Conservation (phyloP, 176 grass and related monocot genomes). For the Calamus simplicifolius region DNA sequence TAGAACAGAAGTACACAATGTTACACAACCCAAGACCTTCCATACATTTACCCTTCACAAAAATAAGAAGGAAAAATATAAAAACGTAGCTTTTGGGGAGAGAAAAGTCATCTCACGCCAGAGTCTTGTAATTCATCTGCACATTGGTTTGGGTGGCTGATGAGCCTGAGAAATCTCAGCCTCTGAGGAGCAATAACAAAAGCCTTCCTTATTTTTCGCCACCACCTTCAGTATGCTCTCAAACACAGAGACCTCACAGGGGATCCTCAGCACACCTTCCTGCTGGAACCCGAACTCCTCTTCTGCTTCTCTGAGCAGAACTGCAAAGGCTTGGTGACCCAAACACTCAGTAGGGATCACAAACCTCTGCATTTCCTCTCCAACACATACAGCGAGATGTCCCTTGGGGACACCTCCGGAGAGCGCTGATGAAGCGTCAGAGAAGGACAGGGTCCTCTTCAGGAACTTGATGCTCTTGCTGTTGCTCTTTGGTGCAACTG, state of each 20-base stretch:
- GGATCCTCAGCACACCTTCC: slow-evolving; percentile 16
- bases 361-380: slow-evolving; percentile 9
- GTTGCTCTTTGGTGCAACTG: background rate
- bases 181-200: background rate
- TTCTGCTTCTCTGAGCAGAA: slow-evolving; percentile 9
- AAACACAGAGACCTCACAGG: slow-evolving; percentile 11
- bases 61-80: too few species aligned
- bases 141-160: slow-evolving; percentile 2
- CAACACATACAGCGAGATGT: slow-evolving; percentile 7
- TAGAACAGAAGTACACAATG: too few species aligned
- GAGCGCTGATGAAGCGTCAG: background rate
- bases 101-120: background rate
- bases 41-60: too few species aligned
- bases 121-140: background rate
- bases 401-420: slow-evolving; percentile 10
- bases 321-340: background rate
- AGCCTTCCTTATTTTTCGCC: slow-evolving; percentile 6
- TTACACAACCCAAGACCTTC: too few species aligned
- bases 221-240: slow-evolving; percentile 10
- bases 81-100: background rate
- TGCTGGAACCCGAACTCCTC: slow-evolving; percentile 20
- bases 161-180: background rate
- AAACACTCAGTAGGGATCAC: slow-evolving; percentile 14
- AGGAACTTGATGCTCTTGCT: slow-evolving; percentile 15
- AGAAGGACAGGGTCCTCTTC: slow-evolving; percentile 11